Base-by-base conservation (phyloP, 208 protist species). In the Trypanosoma melophagium region DNA sequence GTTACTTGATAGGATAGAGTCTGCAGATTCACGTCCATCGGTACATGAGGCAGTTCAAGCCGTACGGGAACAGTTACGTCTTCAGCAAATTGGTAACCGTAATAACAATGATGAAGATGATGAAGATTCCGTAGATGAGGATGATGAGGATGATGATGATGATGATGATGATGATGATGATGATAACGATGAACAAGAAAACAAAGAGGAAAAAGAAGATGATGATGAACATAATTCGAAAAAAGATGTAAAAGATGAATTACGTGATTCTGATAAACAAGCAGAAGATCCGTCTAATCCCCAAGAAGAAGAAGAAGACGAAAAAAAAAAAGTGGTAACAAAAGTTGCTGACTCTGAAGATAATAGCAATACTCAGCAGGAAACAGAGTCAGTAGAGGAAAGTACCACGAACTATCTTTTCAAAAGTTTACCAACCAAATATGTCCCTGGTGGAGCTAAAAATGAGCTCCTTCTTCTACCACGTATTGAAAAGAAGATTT, bases 41-140 rank as follows among this genome's bases (percentile, higher is more conserved):
- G 56, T 71, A 5, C 28, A 7, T 14, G 80, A 90, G 40, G 73
- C 80, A 19, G 71, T 93, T 40, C 61, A 59, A 5, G 56, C 80
- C 19, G 69, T 90, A 19, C 80, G 73, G 12, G 77, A 84, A 62
- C 81, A 93, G 69, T 78, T 90, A 28, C 60, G 52, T 22, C 61
- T 89, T 17, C 81, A 86, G 45, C 81, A 76, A 24, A 52, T 80
- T 60, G 16, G 49, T 21, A 64, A 70, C 45, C 10, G 55, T 38
- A 49, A 66, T 14, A 55, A 54, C 24, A 9, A 42, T 31, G 55
- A 60, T 21, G 47, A 64, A 28, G 64, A 59, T 1, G 50, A 65
- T 17, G 14, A 66, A 35, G 42, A 21, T 38, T 28, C 44, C 17
- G 52, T 70, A 19, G 74, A 66, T 16, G 63, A 81, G 0, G 63